These are phyloP conservation scores for Patellifolia procumbens DNA, from an alignment of 179 eudicot species.

Conservation along the genomic window DNA sequence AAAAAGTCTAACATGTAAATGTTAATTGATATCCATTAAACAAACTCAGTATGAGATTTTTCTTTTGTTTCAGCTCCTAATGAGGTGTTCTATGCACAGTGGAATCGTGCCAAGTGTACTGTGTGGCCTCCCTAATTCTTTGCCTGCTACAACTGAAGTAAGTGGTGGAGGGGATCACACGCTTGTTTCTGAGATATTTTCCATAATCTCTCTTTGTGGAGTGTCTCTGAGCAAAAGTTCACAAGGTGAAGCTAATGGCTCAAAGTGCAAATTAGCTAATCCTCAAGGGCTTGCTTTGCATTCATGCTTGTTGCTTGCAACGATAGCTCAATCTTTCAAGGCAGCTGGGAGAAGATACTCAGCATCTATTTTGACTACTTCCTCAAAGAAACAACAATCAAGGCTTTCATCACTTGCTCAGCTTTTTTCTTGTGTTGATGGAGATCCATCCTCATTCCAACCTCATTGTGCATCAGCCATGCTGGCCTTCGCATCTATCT, in stretches of 20 bases:
- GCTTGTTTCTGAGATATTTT: slow-evolving; percentile 83
- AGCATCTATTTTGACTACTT: slow-evolving; percentile 70
- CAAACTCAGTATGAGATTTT: slow-evolving; percentile 4
- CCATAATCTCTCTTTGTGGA: slow-evolving; percentile 71
- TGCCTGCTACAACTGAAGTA: slow-evolving; percentile 82
- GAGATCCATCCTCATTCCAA: slow-evolving; percentile 54
- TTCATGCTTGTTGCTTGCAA: slow-evolving; percentile 69
- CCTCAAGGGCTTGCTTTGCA: slow-evolving; percentile 58
- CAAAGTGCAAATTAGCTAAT: slow-evolving; percentile 54
- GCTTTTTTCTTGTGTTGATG: slow-evolving; percentile 70
- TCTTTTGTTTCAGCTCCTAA: slow-evolving; percentile 60
- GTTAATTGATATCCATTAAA: neutral
- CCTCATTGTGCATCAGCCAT: slow-evolving; percentile 77
- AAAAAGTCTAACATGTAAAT: neutral
- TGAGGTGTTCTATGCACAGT: slow-evolving; percentile 77
- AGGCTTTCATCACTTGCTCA: slow-evolving; percentile 83
- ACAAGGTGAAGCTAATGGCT: slow-evolving; percentile 50
- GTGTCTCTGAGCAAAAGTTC: slow-evolving; percentile 56
- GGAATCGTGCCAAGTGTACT: slow-evolving; percentile 58
- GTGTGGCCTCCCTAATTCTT: slow-evolving; percentile 88
- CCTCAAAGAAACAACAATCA: slow-evolving; percentile 75
- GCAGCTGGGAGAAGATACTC: slow-evolving; percentile 83
- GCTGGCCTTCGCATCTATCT: slow-evolving; percentile 86
- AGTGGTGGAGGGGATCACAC: slow-evolving; percentile 97
- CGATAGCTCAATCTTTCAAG: slow-evolving; percentile 85